Conservation (phyloP, 2,329 filamentous ascomycete genomes). For the Aspergillus sp. region DNA sequence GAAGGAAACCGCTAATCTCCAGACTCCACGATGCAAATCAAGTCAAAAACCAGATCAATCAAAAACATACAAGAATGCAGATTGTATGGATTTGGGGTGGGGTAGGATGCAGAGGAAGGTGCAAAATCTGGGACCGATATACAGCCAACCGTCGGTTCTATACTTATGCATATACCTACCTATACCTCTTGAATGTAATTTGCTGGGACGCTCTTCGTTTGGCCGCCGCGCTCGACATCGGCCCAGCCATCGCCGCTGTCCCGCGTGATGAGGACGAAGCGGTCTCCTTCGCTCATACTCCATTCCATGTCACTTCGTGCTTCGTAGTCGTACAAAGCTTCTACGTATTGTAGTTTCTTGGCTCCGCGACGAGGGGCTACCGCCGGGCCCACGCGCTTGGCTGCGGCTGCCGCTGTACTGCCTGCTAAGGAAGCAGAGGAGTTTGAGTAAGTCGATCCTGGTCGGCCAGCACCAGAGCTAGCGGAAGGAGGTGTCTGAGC, state of each 20-base stretch:
- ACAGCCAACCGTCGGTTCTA: slow-evolving; percentile 1
- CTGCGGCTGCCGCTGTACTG: slow-evolving; percentile 46
- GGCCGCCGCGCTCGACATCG: slow-evolving; percentile 90
- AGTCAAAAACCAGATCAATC: background rate
- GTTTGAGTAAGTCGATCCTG: slow-evolving; percentile 76
- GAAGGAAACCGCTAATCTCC: slow-evolving; percentile 11
- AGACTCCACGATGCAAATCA: slow-evolving; percentile 18
- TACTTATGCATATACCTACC: background rate
- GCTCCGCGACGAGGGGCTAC: slow-evolving; percentile 89
- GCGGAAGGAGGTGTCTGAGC: slow-evolving; percentile 45
- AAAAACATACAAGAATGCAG: slow-evolving; percentile 1
- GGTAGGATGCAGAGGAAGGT: background rate
- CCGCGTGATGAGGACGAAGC: slow-evolving; percentile 84
- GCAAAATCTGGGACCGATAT: slow-evolving; percentile 8
- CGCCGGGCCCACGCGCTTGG: slow-evolving; percentile 86
- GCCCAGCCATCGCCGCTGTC: slow-evolving; percentile 95
- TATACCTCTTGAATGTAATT: slow-evolving; percentile 84
- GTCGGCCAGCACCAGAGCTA: slow-evolving; percentile 55
- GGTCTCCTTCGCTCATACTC: slow-evolving; percentile 87
- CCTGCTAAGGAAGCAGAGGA: slow-evolving; percentile 71
- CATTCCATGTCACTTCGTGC: slow-evolving; percentile 86
- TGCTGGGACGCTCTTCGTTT: slow-evolving; percentile 86
- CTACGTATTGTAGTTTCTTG: slow-evolving; percentile 91
- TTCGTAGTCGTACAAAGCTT: slow-evolving; percentile 89
- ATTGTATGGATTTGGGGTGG: background rate